Evolutionary conservation across 2,329 filamentous ascomycete genomes (phyloP), one percentile per base, ranked within the genome.

Genomic region (Alternaria triticina): DNA sequence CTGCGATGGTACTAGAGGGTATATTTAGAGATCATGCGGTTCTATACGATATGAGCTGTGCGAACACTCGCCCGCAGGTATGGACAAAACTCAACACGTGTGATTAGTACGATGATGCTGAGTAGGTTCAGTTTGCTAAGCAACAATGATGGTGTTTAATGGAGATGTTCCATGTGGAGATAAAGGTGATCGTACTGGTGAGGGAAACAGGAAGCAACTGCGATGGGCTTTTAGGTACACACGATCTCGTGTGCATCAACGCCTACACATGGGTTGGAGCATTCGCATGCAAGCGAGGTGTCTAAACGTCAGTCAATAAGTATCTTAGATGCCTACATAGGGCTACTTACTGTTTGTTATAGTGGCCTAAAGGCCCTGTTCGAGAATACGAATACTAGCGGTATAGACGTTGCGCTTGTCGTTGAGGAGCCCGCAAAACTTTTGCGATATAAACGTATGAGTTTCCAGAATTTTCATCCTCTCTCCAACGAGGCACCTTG

Each of bases 401-500:
- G n/a, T n/a, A 23, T 58, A 15, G n/a, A 57, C 17, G 2, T 22
- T 22, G 5, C 36, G 8, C 12, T 3, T 47, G n/a, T 52, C 36
- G 22, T 65, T 61, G 13, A 15, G 30, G 30, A 2, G 15, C 0
- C 33, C 7, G 8, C 15, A n/a, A 36, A 36, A 36, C 0, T 7
- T 7, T 2, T 7, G 33, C 33, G 7, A 36, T 36, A 40, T 40
- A 40, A 5, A 1, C 3, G 8, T 40, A 17, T 1, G 0, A 11
- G 5, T 5, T 40, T 40, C 1, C 36, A 11, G 11, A 40, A 17
- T 40, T 9, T 44, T 23, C 33, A 49, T n/a, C 7, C n/a, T 20
- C 5, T 20, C 45, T 30, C 4, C 36, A 40, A 40, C 36, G 36
- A 40, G 76, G 76, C 76, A 76, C 73, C 75, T 74, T 81, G 79